These are phyloP conservation scores for Kodamaea nitidulidarum DNA, from an alignment of 805 yeast genomes.

Conservation along the genomic window DNA sequence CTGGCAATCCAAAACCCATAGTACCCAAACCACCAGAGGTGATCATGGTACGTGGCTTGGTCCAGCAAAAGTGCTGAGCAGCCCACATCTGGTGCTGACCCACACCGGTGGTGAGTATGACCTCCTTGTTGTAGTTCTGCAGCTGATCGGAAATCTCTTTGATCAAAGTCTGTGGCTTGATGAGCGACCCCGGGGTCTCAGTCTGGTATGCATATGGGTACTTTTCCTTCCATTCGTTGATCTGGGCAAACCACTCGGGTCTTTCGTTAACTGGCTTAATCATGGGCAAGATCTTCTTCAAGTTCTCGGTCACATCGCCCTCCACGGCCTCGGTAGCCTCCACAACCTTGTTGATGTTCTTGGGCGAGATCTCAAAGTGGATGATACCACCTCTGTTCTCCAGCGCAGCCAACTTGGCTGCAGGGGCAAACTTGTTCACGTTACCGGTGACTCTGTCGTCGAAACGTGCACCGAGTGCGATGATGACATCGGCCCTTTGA, in stretches of 20 bases:
- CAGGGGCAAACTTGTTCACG: constrained; percentile 87
- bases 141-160: constrained; percentile 73
- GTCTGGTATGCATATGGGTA: constrained; percentile 80
- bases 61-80: constrained; percentile 96
- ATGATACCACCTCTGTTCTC: constrained; percentile 92
- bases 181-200: constrained; percentile 75
- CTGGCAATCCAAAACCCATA: constrained; percentile 96
- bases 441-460: constrained; percentile 97
- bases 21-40: constrained; percentile 99
- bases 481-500: constrained; percentile 87
- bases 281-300: constrained; percentile 68
- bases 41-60: constrained; percentile 84
- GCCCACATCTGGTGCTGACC: constrained; percentile 99
- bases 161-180: constrained; percentile 92
- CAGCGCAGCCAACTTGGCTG: constrained; percentile 81
- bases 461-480: constrained; percentile 95
- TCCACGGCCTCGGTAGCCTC: constrained; percentile 94
- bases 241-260: constrained; percentile 72
- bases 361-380: constrained; percentile 94
- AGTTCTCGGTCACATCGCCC: constrained; percentile 87
- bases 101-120: constrained; percentile 93
- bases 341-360: constrained; percentile 96
- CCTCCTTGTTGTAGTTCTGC: constrained; percentile 59
- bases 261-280: constrained; percentile 63
- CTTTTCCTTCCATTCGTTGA: constrained; percentile 77